Evolutionary conservation across 2,329 filamentous ascomycete genomes (phyloP), one percentile per base, ranked within the genome.

Genomic region (Stemphylium vesicarium): DNA sequence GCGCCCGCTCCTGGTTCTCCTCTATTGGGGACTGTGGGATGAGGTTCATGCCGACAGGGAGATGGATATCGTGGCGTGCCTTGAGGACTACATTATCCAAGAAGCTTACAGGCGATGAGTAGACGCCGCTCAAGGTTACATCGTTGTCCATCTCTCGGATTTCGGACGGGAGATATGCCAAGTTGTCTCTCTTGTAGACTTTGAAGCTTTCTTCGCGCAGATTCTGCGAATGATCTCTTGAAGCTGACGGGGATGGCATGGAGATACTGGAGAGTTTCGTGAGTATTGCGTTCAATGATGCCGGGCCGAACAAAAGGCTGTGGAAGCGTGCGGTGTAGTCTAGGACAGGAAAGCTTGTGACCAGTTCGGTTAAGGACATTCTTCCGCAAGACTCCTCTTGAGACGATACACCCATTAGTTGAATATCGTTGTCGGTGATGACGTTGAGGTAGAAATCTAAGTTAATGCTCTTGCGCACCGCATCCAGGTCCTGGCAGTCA

Each of bases 381-480:
- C 33, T 33, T 31, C 33, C 26, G 4, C 9, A 33, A 20, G 44
- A 16, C 12, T 2, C 0, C 3, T 45, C 11, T 9, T 33, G 11
- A 16, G 15, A 20, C 2, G 15, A 7, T 5, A 16, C 2, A 18
- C 12, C 15, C 2, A 57, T 13, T 10, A 56, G 7, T 2, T 50
- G 26, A 0, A 56, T 9, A 11, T 56, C 49, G 13, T 49, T 16
- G 20, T 56, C 24, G 8, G 36, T 48, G n/a, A 51, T 33, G 4
- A 26, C 50, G 24, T 56, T 58, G 32, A 60, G 35, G 32, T 60
- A 53, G 15, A 65, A 54, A 37, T 60, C 51, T 20, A 58, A 37
- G n/a, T 32, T 56, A 12, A 53, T 49, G 29, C 57, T 52, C 13
- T 47, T 29, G 10, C 56, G 56, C 7, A 57, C 31, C 4, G 41